Evolutionary conservation across 805 yeast genomes (phyloP).

Genomic region (Zygosaccharomyces pseudorouxii): DNA sequence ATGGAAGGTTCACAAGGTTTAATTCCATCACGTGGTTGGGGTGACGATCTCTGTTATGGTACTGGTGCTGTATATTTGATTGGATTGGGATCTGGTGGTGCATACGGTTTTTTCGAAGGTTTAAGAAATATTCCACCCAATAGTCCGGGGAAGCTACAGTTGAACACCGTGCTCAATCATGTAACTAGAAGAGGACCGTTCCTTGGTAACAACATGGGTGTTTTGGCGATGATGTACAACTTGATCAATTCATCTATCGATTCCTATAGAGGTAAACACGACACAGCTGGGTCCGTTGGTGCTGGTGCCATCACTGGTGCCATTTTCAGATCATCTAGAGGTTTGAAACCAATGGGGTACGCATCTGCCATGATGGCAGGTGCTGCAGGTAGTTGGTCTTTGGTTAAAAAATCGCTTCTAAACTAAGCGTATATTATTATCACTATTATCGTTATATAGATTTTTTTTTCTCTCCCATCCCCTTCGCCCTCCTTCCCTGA

Average conservation of each 20-base stretch:
- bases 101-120: conserved; percentile 85
- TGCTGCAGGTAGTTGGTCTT: conserved; percentile 93
- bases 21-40: conserved; percentile 95
- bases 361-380: conserved; percentile 81
- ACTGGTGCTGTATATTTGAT: conserved; percentile 89
- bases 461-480: conserved; percentile 1
- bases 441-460: conserved; percentile 1
- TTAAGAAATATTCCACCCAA: conserved; percentile 67
- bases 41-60: conserved; percentile 96
- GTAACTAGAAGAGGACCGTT: conserved; percentile 95
- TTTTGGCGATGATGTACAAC: conserved; percentile 84
- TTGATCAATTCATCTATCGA: conserved; percentile 76
- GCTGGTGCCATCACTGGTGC: conserved; percentile 95
- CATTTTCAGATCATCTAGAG: conserved; percentile 77
- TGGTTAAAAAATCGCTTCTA: conserved; percentile 46
- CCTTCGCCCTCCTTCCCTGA: conserved; percentile 5
- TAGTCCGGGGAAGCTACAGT: conserved; percentile 73
- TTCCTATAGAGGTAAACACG: conserved; percentile 81
- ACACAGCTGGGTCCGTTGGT: conserved; percentile 71
- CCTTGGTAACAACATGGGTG: conserved; percentile 93
- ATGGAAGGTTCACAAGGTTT: conserved; percentile 86
- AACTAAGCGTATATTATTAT: conserved; percentile 12
- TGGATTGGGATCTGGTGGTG: conserved; percentile 87
- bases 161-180: conserved; percentile 86
- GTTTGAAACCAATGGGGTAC: conserved; percentile 81